Evolutionary conservation across 192 early-diverging fungal genomes (phyloP).

Genomic region (Funneliformis mosseae): DNA sequence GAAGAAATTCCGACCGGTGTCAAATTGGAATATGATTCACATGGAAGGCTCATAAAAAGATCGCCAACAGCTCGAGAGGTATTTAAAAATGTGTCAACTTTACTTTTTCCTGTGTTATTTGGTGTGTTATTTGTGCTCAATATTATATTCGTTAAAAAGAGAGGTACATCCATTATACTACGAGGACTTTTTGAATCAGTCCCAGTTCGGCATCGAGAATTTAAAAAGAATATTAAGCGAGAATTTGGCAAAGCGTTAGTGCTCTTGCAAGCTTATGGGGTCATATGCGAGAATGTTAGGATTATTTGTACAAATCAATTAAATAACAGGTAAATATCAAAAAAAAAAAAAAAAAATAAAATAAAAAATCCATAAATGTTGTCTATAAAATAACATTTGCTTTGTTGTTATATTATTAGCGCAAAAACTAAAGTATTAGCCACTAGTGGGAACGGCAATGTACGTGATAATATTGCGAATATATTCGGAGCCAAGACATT

Average conservation of each 20-base stretch:
- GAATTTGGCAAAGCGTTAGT: slow-evolving; percentile 80
- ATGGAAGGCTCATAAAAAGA: slow-evolving; percentile 58
- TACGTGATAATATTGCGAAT: slow-evolving; percentile 72
- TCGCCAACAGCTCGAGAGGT: slow-evolving; percentile 58
- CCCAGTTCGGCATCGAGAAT: slow-evolving; percentile 86
- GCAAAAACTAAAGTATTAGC: slow-evolving; percentile 49
- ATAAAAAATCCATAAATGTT: too few species aligned
- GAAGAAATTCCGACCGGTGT: slow-evolving; percentile 58
- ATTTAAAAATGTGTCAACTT: neutral
- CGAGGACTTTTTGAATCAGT: slow-evolving; percentile 76
- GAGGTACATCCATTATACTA: slow-evolving; percentile 82
- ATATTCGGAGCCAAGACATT: slow-evolving; percentile 72
- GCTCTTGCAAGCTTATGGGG: slow-evolving; percentile 82
- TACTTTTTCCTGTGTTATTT: too few species aligned
- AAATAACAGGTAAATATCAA: slow-evolving; percentile 52
- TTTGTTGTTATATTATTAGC: slow-evolving; percentile 41
- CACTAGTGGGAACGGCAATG: slow-evolving; percentile 61
- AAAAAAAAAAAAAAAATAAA: too few species aligned
- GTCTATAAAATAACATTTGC: neutral
- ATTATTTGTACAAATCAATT: slow-evolving; percentile 65
- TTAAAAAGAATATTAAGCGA: slow-evolving; percentile 78
- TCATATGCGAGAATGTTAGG: slow-evolving; percentile 70
- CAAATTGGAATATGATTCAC: slow-evolving; percentile 67
- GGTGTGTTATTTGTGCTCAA: too few species aligned
- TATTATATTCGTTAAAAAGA: slow-evolving; percentile 19